Conservation (phyloP, 192 early-diverging fungal species). For the Dissophora ornata region DNA sequence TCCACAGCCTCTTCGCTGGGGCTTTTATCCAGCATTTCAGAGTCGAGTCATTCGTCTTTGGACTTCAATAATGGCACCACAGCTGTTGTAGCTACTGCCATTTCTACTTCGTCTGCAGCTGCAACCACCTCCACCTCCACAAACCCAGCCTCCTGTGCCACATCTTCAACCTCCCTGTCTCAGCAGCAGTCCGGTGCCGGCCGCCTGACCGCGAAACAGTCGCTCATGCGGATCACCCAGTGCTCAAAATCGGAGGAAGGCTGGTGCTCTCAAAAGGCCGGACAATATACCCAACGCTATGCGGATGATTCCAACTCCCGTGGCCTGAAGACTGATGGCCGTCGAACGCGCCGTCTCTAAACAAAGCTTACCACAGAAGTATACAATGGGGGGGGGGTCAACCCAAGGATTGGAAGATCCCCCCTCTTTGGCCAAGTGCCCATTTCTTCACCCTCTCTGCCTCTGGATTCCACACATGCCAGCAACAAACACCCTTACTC, state of each 20-base stretch:
- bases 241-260: slow-evolving; percentile 22
- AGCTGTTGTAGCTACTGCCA: neutral
- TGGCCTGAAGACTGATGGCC: slow-evolving; percentile 23
- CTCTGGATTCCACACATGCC: too few species aligned
- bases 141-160: neutral
- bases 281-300: slow-evolving; percentile 36
- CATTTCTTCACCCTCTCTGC: too few species aligned
- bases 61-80: slow-evolving; percentile 5
- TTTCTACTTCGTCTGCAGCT: neutral
- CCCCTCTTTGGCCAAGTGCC: too few species aligned
- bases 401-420: too few species aligned
- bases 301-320: slow-evolving; percentile 18
- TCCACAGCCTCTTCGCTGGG: neutral
- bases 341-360: slow-evolving; percentile 35
- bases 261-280: slow-evolving; percentile 43
- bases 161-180: neutral
- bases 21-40: slow-evolving; percentile 30
- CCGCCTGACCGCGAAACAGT: slow-evolving; percentile 37
- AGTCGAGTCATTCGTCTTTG: neutral
- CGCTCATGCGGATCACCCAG: slow-evolving; percentile 41
- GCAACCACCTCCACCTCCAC: neutral
- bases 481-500: neutral
- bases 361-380: too few species aligned
- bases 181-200: slow-evolving; percentile 2
- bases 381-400: too few species aligned